Conservation (phyloP, 139 green algal genomes). For the Asterochloris sp. region DNA sequence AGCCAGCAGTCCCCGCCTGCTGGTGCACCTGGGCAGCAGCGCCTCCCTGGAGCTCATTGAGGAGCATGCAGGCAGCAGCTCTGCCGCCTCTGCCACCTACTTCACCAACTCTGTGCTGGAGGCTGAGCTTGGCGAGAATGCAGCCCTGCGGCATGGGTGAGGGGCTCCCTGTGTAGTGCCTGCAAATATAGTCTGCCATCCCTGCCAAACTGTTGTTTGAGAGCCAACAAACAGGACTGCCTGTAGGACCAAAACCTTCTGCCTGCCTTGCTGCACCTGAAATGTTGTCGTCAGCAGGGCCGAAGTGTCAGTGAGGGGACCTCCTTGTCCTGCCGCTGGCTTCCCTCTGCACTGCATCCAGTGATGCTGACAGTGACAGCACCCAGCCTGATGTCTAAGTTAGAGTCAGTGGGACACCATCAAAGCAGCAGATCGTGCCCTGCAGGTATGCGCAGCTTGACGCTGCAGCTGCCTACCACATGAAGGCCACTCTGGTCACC, state of each 20-base stretch:
- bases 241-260: too few relatives aligned
- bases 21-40: conserved; percentile 53
- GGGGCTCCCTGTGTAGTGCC: neutral
- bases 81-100: conserved; percentile 26
- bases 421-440: neutral
- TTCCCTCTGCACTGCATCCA: too few relatives aligned
- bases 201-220: too few relatives aligned
- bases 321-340: too few relatives aligned
- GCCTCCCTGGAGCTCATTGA: conserved; percentile 66
- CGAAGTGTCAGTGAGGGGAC: too few relatives aligned
- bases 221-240: too few relatives aligned
- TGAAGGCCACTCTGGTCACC: conserved; percentile 75
- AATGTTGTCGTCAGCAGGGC: too few relatives aligned
- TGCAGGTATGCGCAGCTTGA: conserved; percentile 58
- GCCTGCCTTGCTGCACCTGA: too few relatives aligned
- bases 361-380: too few relatives aligned
- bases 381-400: too few relatives aligned
- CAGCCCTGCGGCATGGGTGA: conserved; percentile 56
- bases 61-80: conserved; percentile 52
- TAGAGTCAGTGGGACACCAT: too few relatives aligned
- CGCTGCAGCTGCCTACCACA: conserved; percentile 44
- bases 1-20: conserved; percentile 52
- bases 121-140: conserved; percentile 49
- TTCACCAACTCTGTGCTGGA: conserved; percentile 67
- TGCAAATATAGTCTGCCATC: neutral